Evolutionary conservation across 306 rosid genomes (phyloP).

Genomic region (Rubus idaeus): DNA sequence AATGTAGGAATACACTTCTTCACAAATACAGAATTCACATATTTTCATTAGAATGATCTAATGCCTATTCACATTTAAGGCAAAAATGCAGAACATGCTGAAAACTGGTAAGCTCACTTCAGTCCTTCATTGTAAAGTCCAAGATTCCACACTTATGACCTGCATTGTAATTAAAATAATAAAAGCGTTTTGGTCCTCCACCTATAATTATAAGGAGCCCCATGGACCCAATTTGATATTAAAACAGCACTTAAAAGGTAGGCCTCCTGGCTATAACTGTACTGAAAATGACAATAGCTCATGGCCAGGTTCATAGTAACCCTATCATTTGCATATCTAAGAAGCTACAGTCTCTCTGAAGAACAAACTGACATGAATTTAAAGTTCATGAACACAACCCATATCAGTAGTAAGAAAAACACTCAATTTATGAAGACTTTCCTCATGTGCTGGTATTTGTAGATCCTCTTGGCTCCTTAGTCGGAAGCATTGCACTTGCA

Average conservation of each 20-base stretch:
- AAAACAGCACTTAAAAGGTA: neutral
- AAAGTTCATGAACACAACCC: neutral
- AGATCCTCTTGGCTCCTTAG: neutral
- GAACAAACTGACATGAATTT: conserved; percentile 5
- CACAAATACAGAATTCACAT: neutral
- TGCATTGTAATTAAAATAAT: neutral
- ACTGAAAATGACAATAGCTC: neutral
- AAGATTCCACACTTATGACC: neutral
- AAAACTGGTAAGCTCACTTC: neutral
- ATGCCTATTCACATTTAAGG: neutral
- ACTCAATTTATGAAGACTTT: neutral
- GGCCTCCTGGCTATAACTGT: neutral
- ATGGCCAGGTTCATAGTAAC: neutral
- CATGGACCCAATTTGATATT: conserved; percentile 9
- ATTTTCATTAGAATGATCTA: neutral
- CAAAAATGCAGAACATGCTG: no score
- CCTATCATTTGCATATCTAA: neutral
- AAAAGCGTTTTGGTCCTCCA: neutral
- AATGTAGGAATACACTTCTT: neutral
- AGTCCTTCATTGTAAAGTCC: neutral
- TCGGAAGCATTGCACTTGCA: conserved; percentile 9
- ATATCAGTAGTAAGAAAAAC: neutral
- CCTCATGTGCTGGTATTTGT: conserved; percentile 7
- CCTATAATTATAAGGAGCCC: neutral
- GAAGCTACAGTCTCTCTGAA: neutral